Percentiles rank a stretch among this genome's conserved stretches.
These are phyloP conservation scores for Lasiosphaeriaceae sp. DNA, from an alignment of 495 filamentous ascomycete genomes.

Conservation along the genomic window DNA sequence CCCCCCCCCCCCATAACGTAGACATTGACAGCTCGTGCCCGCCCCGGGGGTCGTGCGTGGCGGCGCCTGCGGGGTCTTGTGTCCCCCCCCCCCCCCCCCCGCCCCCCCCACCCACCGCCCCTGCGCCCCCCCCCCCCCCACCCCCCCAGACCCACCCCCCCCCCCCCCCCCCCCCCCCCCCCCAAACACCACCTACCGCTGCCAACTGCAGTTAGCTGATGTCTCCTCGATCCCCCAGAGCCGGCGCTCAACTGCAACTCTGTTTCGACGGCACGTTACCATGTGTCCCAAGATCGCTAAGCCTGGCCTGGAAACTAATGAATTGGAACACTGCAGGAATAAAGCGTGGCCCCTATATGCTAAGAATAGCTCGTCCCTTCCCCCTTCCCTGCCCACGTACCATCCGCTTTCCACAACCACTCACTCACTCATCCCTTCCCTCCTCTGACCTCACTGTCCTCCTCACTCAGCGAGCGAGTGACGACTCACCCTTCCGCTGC, in stretches of 20 bases:
- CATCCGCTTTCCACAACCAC: slow-evolving; percentile 13
- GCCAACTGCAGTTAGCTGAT: too few relatives aligned
- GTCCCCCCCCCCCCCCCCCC: too few relatives aligned
- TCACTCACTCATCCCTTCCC: slow-evolving; percentile 12
- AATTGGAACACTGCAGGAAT: slow-evolving; percentile 37
- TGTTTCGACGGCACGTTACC: slow-evolving; percentile 37
- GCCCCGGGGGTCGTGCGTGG: too few relatives aligned
- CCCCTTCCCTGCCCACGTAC: slow-evolving; percentile 26
- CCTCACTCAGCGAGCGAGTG: slow-evolving; percentile 6
- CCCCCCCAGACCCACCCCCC: slow-evolving; percentile 10
- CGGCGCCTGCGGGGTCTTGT: too few relatives aligned
- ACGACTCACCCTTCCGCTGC: slow-evolving; percentile 7
- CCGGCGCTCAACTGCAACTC: slow-evolving; percentile 35
- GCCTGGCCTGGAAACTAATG: slow-evolving; percentile 34
- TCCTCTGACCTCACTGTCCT: slow-evolving; percentile 22
- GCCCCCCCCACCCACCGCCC: too few relatives aligned
- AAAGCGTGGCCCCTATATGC: slow-evolving; percentile 36
- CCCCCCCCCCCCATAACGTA: not conserved
- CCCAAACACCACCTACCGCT: too few relatives aligned
- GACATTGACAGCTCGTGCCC: too few relatives aligned
- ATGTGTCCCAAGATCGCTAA: slow-evolving; percentile 38
- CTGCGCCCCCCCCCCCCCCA: too few relatives aligned
- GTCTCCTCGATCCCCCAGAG: slow-evolving; percentile 23
- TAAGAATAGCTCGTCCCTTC: slow-evolving; percentile 33
- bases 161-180: too few relatives aligned